These are phyloP conservation scores for Teunomyces gatunensis DNA, from an alignment of 805 yeast species.

Conservation along the genomic window DNA sequence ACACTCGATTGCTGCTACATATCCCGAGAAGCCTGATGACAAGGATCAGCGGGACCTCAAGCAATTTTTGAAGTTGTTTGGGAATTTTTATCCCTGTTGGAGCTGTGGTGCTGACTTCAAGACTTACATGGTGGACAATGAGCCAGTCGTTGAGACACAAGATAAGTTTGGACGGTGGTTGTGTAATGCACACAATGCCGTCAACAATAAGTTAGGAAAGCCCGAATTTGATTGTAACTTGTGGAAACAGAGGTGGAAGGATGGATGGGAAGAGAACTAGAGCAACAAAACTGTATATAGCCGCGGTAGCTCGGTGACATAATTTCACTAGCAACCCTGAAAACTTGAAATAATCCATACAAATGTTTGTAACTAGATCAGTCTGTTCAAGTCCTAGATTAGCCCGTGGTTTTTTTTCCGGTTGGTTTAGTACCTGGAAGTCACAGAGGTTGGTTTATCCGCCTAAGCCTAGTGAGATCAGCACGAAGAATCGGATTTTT, in stretches of 20 bases:
- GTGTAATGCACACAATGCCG: conserved; percentile 93
- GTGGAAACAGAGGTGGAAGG: conserved; percentile 94
- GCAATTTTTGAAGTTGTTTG: conserved; percentile 66
- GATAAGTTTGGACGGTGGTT: conserved; percentile 88
- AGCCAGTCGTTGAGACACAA: conserved; percentile 60
- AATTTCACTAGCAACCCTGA: not conserved
- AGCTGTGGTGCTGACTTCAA: conserved; percentile 86
- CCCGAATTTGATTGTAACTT: conserved; percentile 79
- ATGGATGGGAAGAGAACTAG: conserved; percentile 68
- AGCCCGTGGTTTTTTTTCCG: conserved; percentile 6
- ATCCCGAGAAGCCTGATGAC: conserved; percentile 66
- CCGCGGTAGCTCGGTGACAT: not conserved
- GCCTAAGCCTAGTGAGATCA: conserved; percentile 32
- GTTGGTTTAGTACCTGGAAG: conserved; percentile 12
- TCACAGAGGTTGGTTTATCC: conserved; percentile 36
- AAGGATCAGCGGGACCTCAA: conserved; percentile 69
- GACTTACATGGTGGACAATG: conserved; percentile 50
- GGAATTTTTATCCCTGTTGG: conserved; percentile 89
- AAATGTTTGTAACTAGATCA: not conserved
- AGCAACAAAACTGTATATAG: conserved; percentile 1
- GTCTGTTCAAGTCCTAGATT: not conserved
- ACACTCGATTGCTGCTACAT: conserved; percentile 86
- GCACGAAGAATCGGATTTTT: conserved; percentile 39
- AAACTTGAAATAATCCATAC: not conserved
- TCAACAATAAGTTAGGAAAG: conserved; percentile 84